Conservation (phyloP, 176 grass and related monocot genomes). For the Thinopyrum elongatum region DNA sequence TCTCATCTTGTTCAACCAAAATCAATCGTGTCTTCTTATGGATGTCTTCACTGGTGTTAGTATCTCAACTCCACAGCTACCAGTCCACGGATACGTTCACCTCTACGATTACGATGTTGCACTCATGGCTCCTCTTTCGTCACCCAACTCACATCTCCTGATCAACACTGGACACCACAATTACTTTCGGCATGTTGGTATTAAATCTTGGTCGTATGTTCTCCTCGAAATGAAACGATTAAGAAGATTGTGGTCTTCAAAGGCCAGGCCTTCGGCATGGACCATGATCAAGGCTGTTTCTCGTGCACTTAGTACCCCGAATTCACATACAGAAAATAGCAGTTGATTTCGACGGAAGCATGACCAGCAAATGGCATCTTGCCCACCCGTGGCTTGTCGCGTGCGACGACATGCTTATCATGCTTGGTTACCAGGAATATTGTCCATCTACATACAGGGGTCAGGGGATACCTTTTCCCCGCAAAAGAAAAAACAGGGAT, state of each 20-base stretch:
- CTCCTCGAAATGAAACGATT: not conserved
- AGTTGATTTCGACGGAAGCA: not conserved
- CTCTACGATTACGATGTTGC: not conserved
- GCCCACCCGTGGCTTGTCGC: not conserved
- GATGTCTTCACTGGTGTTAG: constrained; percentile 34
- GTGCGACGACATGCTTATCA: not conserved
- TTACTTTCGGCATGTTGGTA: not conserved
- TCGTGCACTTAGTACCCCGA: not conserved
- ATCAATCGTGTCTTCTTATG: not conserved
- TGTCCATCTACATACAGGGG: not conserved
- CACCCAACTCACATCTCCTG: not conserved
- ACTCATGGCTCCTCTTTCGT: not conserved
- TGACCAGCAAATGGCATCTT: no score
- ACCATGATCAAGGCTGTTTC: not conserved
- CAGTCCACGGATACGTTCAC: not conserved
- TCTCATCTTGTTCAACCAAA: constrained; percentile 18
- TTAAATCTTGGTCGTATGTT: not conserved
- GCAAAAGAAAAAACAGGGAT: not conserved
- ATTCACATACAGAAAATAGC: not conserved
- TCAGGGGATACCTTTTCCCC: not conserved
- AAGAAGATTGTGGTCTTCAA: not conserved
- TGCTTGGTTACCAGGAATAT: not conserved
- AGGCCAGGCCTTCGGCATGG: not conserved
- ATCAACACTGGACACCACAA: not conserved
- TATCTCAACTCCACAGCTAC: constrained; percentile 2